Base-by-base conservation (phyloP, 108 stramenopile genomes). In the Thalassiosira profunda region DNA sequence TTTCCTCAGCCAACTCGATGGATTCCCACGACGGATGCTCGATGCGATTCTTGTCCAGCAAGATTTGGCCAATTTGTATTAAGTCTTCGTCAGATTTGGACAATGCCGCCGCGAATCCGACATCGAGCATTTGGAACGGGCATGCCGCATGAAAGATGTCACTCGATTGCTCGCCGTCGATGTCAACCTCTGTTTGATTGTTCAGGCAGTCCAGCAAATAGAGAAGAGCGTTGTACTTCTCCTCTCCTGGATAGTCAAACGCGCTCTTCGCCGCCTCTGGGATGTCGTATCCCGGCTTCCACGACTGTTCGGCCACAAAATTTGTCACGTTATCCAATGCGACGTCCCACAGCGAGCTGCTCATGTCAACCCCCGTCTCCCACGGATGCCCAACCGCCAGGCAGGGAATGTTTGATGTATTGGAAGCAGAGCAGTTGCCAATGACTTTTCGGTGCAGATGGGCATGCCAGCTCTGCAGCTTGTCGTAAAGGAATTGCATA, bases 61-160 rank as follows among this genome's bases (percentile, higher is more conserved):
- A 35, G 31, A 80, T 80, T 58, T 82, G 48, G 17, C 53, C 54
- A 25, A 79, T 81, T 33, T 55, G 58, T n/a, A 64, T 26, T 53
- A 85, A 33, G 44, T 82, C 80, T 11, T 20, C 14, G 38, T 85
- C 77, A 3, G 84, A 37, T 67, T 72, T 77, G 18, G 77, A 25
- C 30, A 85, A 31, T n/a, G 77, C 84, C 15, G 84, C 58, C 1
- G 75, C 62, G 42, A 79, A 76, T 5, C 84, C 84, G 26, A 85
- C 77, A 48, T 85, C 84, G 18, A 85, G 38, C 80, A 85, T 81
- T 17, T 66, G 67, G 53, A 85, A 85, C 15, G 60, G 73, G 12
- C 72, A 74, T n/a, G 9, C n/a, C 14, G 63, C 49, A 25, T 47
- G 40, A 29, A 72, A 49, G n/a, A 40, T 12, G 34, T 51, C 21